Conservation (phyloP, 495 filamentous ascomycete species). For the Tetracladium setigerum region DNA sequence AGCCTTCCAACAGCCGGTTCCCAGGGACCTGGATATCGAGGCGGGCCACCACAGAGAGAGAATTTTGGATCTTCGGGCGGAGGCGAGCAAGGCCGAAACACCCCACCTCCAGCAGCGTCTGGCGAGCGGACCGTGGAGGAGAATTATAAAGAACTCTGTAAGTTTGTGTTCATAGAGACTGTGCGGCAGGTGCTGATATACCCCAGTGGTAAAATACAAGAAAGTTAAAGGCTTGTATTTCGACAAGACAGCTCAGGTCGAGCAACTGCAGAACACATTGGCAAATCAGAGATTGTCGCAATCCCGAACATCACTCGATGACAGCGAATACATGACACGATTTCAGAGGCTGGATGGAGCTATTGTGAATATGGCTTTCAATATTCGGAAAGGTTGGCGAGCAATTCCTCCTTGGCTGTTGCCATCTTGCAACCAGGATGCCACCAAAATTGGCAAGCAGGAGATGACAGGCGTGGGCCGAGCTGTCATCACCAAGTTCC, state of each 20-base stretch:
- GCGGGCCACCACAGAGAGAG: conserved; percentile 18
- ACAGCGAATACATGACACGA: conserved; percentile 85
- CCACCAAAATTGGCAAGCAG: conserved; percentile 71
- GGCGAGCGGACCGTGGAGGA: conserved; percentile 16
- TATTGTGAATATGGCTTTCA: conserved; percentile 90
- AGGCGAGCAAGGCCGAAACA: conserved; percentile 22
- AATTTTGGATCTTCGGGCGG: conserved; percentile 13
- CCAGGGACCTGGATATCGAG: conserved; percentile 33
- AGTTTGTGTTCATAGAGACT: conserved; percentile 17
- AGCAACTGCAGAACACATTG: conserved; percentile 91
- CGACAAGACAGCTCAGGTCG: conserved; percentile 87
- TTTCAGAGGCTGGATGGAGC: conserved; percentile 92
- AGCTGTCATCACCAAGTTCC: conserved; percentile 81
- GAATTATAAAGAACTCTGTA: conserved; percentile 55
- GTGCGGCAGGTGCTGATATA: neutral
- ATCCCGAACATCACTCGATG: conserved; percentile 90
- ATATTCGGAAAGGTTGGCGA: conserved; percentile 89
- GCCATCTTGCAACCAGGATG: conserved; percentile 73
- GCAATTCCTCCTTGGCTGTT: conserved; percentile 71
- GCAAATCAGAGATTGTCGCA: conserved; percentile 92
- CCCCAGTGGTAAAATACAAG: conserved; percentile 63
- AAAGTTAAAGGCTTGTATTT: conserved; percentile 98
- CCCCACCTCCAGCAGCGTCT: conserved; percentile 25
- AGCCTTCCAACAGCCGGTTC: conserved; percentile 24
- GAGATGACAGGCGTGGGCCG: conserved; percentile 97